These are phyloP conservation scores for Fibroporia radiculosa DNA, from an alignment of 768 basidiomycete species.

Conservation along the genomic window DNA sequence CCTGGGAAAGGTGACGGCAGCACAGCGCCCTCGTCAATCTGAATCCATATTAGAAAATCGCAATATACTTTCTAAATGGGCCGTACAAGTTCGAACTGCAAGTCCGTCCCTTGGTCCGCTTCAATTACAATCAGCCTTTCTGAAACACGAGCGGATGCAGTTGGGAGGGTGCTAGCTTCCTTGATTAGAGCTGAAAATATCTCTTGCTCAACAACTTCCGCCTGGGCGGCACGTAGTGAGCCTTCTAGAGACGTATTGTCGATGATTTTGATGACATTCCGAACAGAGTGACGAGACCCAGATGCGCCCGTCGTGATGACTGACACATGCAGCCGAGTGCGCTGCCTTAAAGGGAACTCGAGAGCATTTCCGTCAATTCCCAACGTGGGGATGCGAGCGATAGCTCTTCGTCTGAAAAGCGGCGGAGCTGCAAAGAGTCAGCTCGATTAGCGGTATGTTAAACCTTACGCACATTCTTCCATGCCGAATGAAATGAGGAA, in stretches of 20 bases:
- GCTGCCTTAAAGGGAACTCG: constrained; percentile 58
- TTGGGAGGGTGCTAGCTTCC: constrained; percentile 72
- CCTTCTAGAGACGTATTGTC: constrained; percentile 38
- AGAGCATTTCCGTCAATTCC: constrained; percentile 35
- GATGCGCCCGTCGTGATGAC: constrained; percentile 29
- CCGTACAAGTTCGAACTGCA: constrained; percentile 68
- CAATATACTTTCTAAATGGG: background rate
- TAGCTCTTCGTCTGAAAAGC: constrained; percentile 55
- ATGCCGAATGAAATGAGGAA: constrained; percentile 75
- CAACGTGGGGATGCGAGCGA: constrained; percentile 57
- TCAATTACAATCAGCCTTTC: constrained; percentile 73
- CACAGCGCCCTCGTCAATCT: constrained; percentile 23
- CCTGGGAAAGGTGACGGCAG: background rate
- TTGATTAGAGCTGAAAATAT: constrained; percentile 66
- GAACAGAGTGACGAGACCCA: constrained; percentile 27
- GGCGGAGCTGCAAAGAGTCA: constrained; percentile 43
- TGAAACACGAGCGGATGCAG: constrained; percentile 69
- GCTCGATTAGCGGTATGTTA: background rate
- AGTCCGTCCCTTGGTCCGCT: constrained; percentile 60
- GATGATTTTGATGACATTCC: constrained; percentile 28
- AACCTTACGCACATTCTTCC: constrained; percentile 62
- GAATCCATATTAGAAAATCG: background rate
- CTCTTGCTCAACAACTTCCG: constrained; percentile 73
- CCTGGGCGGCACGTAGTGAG: constrained; percentile 51
- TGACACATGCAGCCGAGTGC: constrained; percentile 55